A percentile compares a stretch with the other conserved stretches of the same genome.
Conservation (phyloP, 805 yeast genomes). For the Candida takata region DNA sequence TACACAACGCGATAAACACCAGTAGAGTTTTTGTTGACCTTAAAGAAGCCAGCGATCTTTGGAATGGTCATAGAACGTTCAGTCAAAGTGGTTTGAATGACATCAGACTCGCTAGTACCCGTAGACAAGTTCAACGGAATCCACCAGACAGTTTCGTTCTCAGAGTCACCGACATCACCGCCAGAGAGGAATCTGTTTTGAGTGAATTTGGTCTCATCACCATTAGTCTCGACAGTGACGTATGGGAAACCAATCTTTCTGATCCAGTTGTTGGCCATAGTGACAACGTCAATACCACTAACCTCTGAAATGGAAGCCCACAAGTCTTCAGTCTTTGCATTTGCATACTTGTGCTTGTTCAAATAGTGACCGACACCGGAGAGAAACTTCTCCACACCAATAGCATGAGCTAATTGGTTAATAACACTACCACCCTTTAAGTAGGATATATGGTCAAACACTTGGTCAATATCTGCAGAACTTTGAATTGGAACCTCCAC, state of each 20-base stretch:
- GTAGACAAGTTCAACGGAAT: slow-evolving; percentile 40
- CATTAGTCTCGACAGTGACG: slow-evolving; percentile 48
- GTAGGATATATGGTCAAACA: slow-evolving; percentile 78
- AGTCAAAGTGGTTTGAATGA: slow-evolving; percentile 49
- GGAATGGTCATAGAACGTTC: slow-evolving; percentile 38
- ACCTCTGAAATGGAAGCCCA: slow-evolving; percentile 65
- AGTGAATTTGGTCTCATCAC: slow-evolving; percentile 41
- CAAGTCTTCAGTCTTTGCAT: slow-evolving; percentile 66
- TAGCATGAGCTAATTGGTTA: slow-evolving; percentile 68
- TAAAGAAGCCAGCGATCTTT: slow-evolving; percentile 45
- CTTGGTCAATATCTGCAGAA: slow-evolving; percentile 75
- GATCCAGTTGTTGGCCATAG: slow-evolving; percentile 73
- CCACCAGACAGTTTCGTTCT: slow-evolving; percentile 60
- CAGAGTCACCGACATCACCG: slow-evolving; percentile 67
- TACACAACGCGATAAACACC: slow-evolving; percentile 73
- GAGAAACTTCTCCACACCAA: slow-evolving; percentile 67
- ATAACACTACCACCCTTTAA: slow-evolving; percentile 74
- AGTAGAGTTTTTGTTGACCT: slow-evolving; percentile 64
- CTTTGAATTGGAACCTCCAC: slow-evolving; percentile 74
- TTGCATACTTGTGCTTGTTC: slow-evolving; percentile 67
- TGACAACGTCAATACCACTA: slow-evolving; percentile 62
- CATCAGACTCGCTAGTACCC: slow-evolving; percentile 44
- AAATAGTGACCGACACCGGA: slow-evolving; percentile 74
- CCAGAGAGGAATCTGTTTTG: slow-evolving; percentile 71
- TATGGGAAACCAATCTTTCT: slow-evolving; percentile 74